Conservation (phyloP, 805 yeast genomes). For the Millerozyma acaciae region DNA sequence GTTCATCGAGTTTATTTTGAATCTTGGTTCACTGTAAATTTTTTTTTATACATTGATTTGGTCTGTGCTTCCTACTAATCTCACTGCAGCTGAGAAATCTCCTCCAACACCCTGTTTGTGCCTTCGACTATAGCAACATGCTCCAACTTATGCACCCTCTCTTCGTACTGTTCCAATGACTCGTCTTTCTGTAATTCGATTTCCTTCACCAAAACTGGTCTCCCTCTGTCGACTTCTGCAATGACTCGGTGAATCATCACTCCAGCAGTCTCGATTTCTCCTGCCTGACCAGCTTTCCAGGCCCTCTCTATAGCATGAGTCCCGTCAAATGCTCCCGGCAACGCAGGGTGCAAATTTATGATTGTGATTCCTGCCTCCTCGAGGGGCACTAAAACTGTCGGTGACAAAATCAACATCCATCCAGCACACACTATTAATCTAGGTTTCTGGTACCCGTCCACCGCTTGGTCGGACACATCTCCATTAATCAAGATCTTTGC, state of each 20-base stretch:
- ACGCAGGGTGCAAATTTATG: slow-evolving; percentile 93
- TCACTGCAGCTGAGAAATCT: slow-evolving; percentile 13
- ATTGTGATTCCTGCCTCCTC: slow-evolving; percentile 63
- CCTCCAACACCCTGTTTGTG: slow-evolving; percentile 56
- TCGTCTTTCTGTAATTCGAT: slow-evolving; percentile 69
- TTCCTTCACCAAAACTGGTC: slow-evolving; percentile 81
- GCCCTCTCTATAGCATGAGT: slow-evolving; percentile 96
- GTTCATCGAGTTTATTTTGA: no score
- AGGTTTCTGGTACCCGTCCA: slow-evolving; percentile 48
- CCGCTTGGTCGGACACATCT: slow-evolving; percentile 27
- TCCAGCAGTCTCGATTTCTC: slow-evolving; percentile 73
- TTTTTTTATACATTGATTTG: no score
- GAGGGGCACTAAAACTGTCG: slow-evolving; percentile 66
- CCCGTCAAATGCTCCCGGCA: slow-evolving; percentile 96
- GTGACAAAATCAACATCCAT: slow-evolving; percentile 92
- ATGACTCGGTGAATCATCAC: slow-evolving; percentile 97
- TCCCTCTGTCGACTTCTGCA: slow-evolving; percentile 91
- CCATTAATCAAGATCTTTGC: slow-evolving; percentile 63
- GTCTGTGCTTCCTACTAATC: no score
- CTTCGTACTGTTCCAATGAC: slow-evolving; percentile 73
- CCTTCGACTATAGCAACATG: slow-evolving; percentile 95
- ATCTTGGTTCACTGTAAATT: no score
- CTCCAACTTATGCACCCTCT: slow-evolving; percentile 76
- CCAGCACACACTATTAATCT: slow-evolving; percentile 96
- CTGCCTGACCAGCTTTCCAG: slow-evolving; percentile 90